These are phyloP conservation scores for Coemansia sp. DNA, from an alignment of 192 early-diverging fungal genomes.

Conservation along the genomic window DNA sequence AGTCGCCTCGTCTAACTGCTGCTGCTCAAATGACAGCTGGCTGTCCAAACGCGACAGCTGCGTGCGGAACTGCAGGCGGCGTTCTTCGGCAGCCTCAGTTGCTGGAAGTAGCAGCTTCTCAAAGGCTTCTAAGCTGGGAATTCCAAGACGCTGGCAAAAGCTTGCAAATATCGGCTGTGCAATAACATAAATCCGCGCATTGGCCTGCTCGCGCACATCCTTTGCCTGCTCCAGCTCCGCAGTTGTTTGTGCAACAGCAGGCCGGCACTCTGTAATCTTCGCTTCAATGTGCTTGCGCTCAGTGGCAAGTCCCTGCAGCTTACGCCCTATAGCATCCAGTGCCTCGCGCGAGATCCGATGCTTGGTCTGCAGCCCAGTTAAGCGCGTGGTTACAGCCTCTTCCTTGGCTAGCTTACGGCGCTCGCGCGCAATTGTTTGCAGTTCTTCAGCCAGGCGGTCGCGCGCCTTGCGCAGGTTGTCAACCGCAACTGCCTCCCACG, in stretches of 20 bases:
- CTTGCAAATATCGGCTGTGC: constrained; percentile 74
- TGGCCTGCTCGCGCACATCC: constrained; percentile 42
- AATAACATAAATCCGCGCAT: constrained; percentile 52
- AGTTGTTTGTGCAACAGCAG: constrained; percentile 25
- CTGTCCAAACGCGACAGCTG: constrained; percentile 77
- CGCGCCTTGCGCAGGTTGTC: constrained; percentile 73
- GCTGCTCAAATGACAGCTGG: constrained; percentile 76
- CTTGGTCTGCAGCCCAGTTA: constrained; percentile 62
- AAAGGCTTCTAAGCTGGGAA: constrained; percentile 83
- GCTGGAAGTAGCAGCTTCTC: constrained; percentile 72
- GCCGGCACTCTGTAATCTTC: constrained; percentile 24
- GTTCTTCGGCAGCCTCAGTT: constrained; percentile 72
- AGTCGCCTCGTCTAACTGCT: constrained; percentile 63
- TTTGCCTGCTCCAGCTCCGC: constrained; percentile 51
- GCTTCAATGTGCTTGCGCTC: constrained; percentile 60
- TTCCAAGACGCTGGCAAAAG: constrained; percentile 75
- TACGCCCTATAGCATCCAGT: constrained; percentile 55
- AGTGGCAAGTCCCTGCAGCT: constrained; percentile 60
- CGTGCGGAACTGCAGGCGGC: constrained; percentile 72
- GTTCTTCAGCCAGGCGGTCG: constrained; percentile 66
- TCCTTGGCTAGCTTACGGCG: constrained; percentile 69
- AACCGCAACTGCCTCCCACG: constrained; percentile 90
- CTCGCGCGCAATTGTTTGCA: constrained; percentile 69
- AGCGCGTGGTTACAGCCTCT: constrained; percentile 58
- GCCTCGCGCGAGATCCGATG: constrained; percentile 61